A percentile compares a stretch with the other conserved stretches of the same genome.
Evolutionary conservation across 345 rosid genomes (phyloP).

Genomic region (Gossypium mustelinum): DNA sequence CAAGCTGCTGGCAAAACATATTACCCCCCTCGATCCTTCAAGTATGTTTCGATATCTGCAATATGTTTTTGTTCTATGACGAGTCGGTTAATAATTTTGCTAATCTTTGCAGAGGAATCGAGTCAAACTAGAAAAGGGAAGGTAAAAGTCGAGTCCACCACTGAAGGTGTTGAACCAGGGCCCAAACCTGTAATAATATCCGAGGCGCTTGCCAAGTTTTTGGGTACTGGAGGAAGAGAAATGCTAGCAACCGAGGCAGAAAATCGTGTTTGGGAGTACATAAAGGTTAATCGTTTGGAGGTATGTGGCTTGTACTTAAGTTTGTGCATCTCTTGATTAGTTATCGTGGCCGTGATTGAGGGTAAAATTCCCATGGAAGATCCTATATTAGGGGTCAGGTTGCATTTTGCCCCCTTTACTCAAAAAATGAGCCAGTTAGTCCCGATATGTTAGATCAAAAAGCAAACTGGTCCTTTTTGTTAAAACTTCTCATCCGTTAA

Average conservation of each 20-base stretch:
- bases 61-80: background rate
- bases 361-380: too few relatives aligned
- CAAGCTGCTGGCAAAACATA: slow-evolving; percentile 88
- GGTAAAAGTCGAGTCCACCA: slow-evolving; percentile 49
- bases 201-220: slow-evolving; percentile 76
- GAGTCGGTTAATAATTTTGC: background rate
- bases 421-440: too few relatives aligned
- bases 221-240: slow-evolving; percentile 61
- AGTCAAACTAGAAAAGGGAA: slow-evolving; percentile 68
- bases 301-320: slow-evolving; percentile 29
- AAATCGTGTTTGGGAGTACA: slow-evolving; percentile 71
- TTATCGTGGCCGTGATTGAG: too few relatives aligned
- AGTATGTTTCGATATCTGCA: slow-evolving; percentile 39
- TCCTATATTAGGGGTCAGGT: too few relatives aligned
- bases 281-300: slow-evolving; percentile 66
- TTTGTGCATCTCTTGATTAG: background rate
- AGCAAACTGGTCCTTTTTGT: background rate
- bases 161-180: slow-evolving; percentile 41
- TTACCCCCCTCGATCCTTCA: slow-evolving; percentile 71
- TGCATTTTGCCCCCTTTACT: too few relatives aligned
- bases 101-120: slow-evolving; percentile 57
- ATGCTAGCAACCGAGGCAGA: slow-evolving; percentile 58
- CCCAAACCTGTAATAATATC: slow-evolving; percentile 50
- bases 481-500: background rate
- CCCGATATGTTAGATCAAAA: too few relatives aligned